Evolutionary conservation across 2,329 filamentous ascomycete genomes (phyloP).

Genomic region (Clarireedia paspali): DNA sequence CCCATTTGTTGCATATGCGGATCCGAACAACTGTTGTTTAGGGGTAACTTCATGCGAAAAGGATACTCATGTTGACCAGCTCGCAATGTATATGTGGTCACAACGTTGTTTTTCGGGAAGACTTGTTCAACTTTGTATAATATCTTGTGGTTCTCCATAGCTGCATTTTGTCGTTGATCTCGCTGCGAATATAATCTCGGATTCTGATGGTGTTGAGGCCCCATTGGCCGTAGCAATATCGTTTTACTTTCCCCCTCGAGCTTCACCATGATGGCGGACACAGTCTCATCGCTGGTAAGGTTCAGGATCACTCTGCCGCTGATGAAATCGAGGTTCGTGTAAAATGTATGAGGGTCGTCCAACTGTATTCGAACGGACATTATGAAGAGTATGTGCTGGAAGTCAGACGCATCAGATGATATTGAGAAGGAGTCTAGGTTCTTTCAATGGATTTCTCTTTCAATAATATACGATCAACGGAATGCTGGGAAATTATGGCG

Average conservation of each 20-base stretch:
- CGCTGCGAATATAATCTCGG: slow-evolving; percentile 11
- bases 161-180: slow-evolving; percentile 26
- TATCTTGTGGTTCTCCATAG: slow-evolving; percentile 61
- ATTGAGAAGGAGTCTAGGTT: no score
- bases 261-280: slow-evolving; percentile 72
- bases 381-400: slow-evolving; percentile 4
- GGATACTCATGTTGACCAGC: slow-evolving; percentile 68
- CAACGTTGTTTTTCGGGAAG: slow-evolving; percentile 44
- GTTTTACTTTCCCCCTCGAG: slow-evolving; percentile 74
- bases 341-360: slow-evolving; percentile 60
- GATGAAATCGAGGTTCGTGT: slow-evolving; percentile 72
- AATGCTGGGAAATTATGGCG: slow-evolving; percentile 1
- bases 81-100: slow-evolving; percentile 47
- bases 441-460: not conserved
- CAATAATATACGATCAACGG: not conserved
- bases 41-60: slow-evolving; percentile 69
- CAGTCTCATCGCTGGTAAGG: slow-evolving; percentile 58
- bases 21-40: slow-evolving; percentile 59
- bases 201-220: slow-evolving; percentile 12
- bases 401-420: not conserved
- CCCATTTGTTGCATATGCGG: slow-evolving; percentile 45
- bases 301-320: slow-evolving; percentile 51
- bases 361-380: slow-evolving; percentile 64
- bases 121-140: slow-evolving; percentile 67
- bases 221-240: slow-evolving; percentile 32